phyloP scores from a whole-genome alignment of 257 asterid genomes.

The Parsonsia alboflavescens region DNA sequence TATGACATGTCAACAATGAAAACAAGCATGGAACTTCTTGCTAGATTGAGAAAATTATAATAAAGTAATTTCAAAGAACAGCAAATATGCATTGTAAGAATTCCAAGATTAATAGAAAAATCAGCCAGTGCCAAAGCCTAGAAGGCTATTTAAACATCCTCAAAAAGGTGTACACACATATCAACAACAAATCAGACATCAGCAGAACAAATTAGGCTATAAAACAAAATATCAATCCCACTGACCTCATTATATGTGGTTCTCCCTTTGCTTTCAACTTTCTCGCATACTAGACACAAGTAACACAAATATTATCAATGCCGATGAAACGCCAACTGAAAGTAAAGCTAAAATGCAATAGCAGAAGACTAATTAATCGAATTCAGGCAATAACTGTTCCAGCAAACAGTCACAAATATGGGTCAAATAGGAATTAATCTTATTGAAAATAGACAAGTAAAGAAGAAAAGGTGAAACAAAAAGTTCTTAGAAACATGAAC shows the following conservation, averaged over 20 bases:
- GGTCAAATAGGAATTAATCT: not conserved
- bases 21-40: not conserved
- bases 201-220: not conserved
- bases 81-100: not conserved
- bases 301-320: conserved; percentile 20
- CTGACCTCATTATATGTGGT: conserved; percentile 97
- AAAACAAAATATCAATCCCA: conserved; percentile 8
- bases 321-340: conserved; percentile 13
- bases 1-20: not conserved
- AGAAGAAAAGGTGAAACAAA: not conserved
- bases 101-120: not conserved
- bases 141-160: not conserved
- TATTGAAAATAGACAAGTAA: not conserved
- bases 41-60: not conserved
- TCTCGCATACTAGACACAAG: conserved; percentile 76
- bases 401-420: not conserved
- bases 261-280: conserved; percentile 99
- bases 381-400: not conserved
- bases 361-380: conserved; percentile 1
- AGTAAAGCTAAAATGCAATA: conserved; percentile 10
- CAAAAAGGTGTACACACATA: not conserved
- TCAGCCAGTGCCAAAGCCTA: not conserved
- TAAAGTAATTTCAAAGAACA: not conserved
- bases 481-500: conserved; percentile 27
- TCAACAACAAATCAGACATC: not conserved